Percentiles rank a stretch among this genome's conserved stretches.
Evolutionary conservation across 257 asterid species (phyloP).

Genomic region (Cinchona pubescens): DNA sequence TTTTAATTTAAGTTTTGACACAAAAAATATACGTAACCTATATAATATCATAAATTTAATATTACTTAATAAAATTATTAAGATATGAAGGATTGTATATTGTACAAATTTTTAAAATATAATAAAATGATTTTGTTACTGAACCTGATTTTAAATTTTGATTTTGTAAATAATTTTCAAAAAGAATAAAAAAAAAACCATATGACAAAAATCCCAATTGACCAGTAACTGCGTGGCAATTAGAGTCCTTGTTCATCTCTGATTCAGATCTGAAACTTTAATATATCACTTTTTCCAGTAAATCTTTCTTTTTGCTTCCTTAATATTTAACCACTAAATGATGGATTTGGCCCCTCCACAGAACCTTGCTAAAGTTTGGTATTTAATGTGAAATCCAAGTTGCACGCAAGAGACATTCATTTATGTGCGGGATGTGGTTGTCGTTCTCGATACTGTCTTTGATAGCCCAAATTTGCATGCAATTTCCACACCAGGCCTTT

Average conservation of each 20-base stretch:
- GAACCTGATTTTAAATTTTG: too few species aligned
- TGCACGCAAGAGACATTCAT: neutral
- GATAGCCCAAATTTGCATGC: neutral
- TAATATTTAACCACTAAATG: neutral
- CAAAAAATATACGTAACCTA: too few species aligned
- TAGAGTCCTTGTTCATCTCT: neutral
- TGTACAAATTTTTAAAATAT: too few species aligned
- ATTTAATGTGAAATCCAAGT: too few species aligned
- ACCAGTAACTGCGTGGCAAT: neutral
- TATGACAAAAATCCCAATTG: neutral
- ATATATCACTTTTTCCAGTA: neutral
- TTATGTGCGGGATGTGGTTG: neutral
- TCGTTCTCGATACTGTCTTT: neutral
- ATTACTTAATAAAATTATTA: too few species aligned
- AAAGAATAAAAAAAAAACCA: neutral
- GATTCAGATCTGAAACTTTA: conserved; percentile 1
- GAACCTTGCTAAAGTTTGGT: too few species aligned
- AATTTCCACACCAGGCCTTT: neutral
- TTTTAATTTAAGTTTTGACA: neutral
- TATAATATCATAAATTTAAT: too few species aligned
- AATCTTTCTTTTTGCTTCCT: neutral
- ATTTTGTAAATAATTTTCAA: too few species aligned
- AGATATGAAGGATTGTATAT: too few species aligned
- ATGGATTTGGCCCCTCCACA: neutral
- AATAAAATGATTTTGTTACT: too few species aligned